These are phyloP conservation scores for Cladobotryum protrusum DNA, from an alignment of 2,329 filamentous ascomycete species.

Conservation along the genomic window DNA sequence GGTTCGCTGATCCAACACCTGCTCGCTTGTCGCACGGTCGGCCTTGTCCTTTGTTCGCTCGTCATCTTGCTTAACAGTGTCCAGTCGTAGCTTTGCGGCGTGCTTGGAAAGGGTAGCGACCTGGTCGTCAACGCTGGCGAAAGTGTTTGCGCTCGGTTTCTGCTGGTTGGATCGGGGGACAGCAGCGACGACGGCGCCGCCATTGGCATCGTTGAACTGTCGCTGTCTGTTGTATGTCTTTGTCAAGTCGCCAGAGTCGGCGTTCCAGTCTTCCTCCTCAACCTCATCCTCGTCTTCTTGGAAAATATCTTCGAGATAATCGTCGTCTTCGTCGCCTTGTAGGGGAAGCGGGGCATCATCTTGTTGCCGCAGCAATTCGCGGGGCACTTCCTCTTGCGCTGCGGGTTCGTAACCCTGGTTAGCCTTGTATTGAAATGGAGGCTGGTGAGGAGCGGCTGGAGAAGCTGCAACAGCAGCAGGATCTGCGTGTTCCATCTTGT, in stretches of 20 bases:
- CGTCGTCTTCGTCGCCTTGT: conserved; percentile 31
- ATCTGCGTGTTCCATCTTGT: conserved; percentile 8
- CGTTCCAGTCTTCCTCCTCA: conserved; percentile 57
- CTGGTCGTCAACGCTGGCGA: conserved; percentile 77
- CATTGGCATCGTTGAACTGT: conserved; percentile 48
- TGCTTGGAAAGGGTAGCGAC: conserved; percentile 78
- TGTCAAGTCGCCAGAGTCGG: conserved; percentile 62
- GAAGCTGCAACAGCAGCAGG: conserved; percentile 18
- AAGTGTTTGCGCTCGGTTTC: conserved; percentile 72
- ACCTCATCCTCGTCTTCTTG: conserved; percentile 40
- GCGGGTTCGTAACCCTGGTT: conserved; percentile 39
- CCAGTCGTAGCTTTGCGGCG: conserved; percentile 77
- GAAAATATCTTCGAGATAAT: conserved; percentile 25
- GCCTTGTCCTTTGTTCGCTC: conserved; percentile 74
- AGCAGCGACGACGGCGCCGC: conserved; percentile 34
- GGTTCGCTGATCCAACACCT: conserved; percentile 88
- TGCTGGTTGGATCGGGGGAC: conserved; percentile 70
- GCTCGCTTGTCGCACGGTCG: conserved; percentile 88
- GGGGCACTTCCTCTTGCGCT: conserved; percentile 24
- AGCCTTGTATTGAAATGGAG: conserved; percentile 38
- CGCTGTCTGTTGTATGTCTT: conserved; percentile 85
- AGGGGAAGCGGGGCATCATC: conserved; percentile 23
- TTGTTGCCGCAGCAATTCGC: conserved; percentile 20
- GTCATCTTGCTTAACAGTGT: conserved; percentile 49
- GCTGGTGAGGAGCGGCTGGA: conserved; percentile 38